A percentile compares a stretch with the other conserved stretches of the same genome.
Evolutionary conservation across 129 eudicot genomes (phyloP).

Genomic region (Chrysanthemum lavandulifolium): DNA sequence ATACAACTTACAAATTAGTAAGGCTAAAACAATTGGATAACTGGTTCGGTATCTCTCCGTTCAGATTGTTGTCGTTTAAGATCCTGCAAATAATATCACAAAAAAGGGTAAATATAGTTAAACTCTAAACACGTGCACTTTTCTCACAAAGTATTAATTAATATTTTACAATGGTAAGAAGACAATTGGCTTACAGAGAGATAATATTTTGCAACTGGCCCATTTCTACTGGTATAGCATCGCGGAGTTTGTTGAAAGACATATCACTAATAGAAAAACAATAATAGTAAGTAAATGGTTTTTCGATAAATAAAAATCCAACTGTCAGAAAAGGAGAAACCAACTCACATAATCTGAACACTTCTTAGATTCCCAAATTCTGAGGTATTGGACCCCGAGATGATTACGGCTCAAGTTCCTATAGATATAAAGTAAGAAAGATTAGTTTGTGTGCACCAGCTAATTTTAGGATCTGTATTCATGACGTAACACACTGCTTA

Average conservation of each 20-base stretch:
- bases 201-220: constrained; percentile 76
- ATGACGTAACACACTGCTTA: constrained; percentile 29
- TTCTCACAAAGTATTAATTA: neutral
- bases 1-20: constrained; percentile 48
- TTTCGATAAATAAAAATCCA: neutral
- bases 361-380: constrained; percentile 87
- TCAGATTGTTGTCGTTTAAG: constrained; percentile 56
- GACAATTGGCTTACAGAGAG: constrained; percentile 53
- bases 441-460: neutral
- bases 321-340: neutral
- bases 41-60: constrained; percentile 64
- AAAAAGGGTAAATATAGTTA: no score
- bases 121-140: neutral
- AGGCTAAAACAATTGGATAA: constrained; percentile 78
- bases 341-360: constrained; percentile 62
- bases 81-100: constrained; percentile 44
- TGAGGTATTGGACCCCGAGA: constrained; percentile 68
- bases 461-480: neutral
- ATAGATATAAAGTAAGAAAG: neutral
- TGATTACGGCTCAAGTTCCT: constrained; percentile 83
- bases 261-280: constrained; percentile 52
- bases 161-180: neutral
- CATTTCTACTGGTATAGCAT: constrained; percentile 63
- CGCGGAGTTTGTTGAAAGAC: constrained; percentile 62
- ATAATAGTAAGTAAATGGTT: neutral